Conservation (phyloP, 345 rosid species). For the Eutrema heterophyllum region DNA sequence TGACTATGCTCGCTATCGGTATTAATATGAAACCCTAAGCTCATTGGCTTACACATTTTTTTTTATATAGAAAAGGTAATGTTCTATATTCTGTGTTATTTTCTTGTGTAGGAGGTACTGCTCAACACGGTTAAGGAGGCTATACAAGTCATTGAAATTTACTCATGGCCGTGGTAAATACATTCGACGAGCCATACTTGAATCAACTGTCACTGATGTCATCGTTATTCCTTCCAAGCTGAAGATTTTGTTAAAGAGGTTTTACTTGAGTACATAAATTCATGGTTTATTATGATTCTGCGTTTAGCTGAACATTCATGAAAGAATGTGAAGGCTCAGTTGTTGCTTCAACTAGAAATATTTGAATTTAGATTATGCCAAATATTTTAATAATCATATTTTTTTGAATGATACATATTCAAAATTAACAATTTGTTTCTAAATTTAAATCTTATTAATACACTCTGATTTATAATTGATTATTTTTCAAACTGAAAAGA, state of each 20-base stretch:
- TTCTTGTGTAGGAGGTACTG: conserved; percentile 77
- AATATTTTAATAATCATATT: too few species aligned
- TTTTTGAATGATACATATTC: too few species aligned
- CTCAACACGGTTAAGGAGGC: conserved; percentile 89
- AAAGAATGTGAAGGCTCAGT: neutral
- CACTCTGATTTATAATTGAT: too few species aligned
- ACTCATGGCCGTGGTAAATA: conserved; percentile 96
- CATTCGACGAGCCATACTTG: conserved; percentile 57
- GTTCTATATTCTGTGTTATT: conserved; percentile 17
- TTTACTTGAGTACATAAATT: neutral
- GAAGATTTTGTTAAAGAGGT: neutral
- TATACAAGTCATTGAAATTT: conserved; percentile 87
- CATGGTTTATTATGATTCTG: neutral
- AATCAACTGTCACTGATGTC: conserved; percentile 86
- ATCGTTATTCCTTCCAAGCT: neutral
- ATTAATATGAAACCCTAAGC: conserved; percentile 3
- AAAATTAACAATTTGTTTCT: too few species aligned
- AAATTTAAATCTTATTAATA: too few species aligned
- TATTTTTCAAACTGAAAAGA: too few species aligned
- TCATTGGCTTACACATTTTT: neutral
- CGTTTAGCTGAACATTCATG: neutral
- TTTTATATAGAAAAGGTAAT: neutral
- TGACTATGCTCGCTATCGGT: conserved; percentile 92
- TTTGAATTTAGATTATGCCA: too few species aligned
- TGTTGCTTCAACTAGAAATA: neutral